These are phyloP conservation scores for Talaromyces ruber DNA, from an alignment of 495 filamentous ascomycete genomes.

Conservation along the genomic window DNA sequence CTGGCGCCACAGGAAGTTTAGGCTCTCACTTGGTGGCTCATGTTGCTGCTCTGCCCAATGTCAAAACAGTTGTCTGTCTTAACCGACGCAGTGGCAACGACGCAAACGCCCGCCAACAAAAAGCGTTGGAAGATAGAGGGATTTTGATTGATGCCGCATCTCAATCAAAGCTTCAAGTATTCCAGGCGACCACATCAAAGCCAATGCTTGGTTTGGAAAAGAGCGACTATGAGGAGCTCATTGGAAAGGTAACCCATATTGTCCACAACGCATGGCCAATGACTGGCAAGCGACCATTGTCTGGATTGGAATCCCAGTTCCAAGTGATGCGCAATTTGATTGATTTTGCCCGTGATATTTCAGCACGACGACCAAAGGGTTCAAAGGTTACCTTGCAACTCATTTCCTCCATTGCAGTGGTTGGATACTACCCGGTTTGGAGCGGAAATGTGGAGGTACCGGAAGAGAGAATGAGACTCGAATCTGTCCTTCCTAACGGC, in stretches of 20 bases:
- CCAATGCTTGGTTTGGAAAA: conserved; percentile 35
- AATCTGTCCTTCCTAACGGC: conserved; percentile 32
- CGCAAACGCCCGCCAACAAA: conserved; percentile 23
- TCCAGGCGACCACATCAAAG: conserved; percentile 38
- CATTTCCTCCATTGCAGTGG: conserved; percentile 44
- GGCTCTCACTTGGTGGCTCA: conserved; percentile 38
- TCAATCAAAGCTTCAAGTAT: conserved; percentile 29
- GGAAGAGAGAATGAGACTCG: conserved; percentile 14
- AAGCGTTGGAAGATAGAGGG: conserved; percentile 25
- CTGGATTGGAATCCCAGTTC: conserved; percentile 43
- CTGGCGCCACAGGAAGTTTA: conserved; percentile 44
- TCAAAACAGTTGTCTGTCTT: conserved; percentile 36
- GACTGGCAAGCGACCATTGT: conserved; percentile 33
- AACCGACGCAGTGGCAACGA: conserved; percentile 25
- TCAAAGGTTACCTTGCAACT: conserved; percentile 39
- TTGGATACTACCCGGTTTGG: conserved; percentile 32
- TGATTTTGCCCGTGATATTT: conserved; percentile 30
- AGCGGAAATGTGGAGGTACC: conserved; percentile 21
- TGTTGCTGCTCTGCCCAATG: conserved; percentile 20
- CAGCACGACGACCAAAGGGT: neutral
- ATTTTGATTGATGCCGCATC: conserved; percentile 18
- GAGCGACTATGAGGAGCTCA: conserved; percentile 27
- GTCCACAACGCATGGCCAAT: conserved; percentile 55
- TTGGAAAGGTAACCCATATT: conserved; percentile 40
- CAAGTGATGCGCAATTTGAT: conserved; percentile 35